Evolutionary conservation across 2,329 filamentous ascomycete genomes (phyloP), one percentile per base, ranked within the genome.

Genomic region (Pseudocercospora musae): DNA sequence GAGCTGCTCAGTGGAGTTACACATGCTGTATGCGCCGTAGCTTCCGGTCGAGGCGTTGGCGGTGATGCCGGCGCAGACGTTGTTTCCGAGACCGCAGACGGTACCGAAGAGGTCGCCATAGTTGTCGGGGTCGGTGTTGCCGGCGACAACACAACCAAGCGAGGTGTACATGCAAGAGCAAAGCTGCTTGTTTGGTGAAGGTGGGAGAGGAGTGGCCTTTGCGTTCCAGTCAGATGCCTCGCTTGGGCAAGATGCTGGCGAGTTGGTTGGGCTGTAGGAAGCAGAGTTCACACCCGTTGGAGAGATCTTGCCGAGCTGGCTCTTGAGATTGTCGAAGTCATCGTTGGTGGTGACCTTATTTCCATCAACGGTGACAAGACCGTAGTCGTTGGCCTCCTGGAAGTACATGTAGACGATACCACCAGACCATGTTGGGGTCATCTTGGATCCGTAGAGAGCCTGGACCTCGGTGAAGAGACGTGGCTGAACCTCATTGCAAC

Each of bases 321-420:
- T 85, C 70, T 87, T 86, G 59, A 96, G 85, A 63, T 86, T 84
- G 61, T 84, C 83, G 79, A 90, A 99, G 79, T 96, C 91, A 40
- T 86, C 77, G 70, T 91, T 83, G 67, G 88, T 89, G 66, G 79
- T 84, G 67, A 89, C 90, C 48, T 79, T 79, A 73, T 81, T 79
- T 71, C 84, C 84, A 54, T 80, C 75, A 64, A 91, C 76, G 62
- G 83, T 78, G 64, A 93, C 88, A 49, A 96, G 85, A 78, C 89
- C 95, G 74, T 91, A 99, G 76, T 97, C 82, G 81, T 98, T 98
- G 63, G 76, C 81, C 78, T 96, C 93, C 81, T 96, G 85, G 81
- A 92, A 94, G 83, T 95, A 99, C 92, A 96, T 96, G 85, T 98
- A 99, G 76, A 98, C 92, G 69, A 99, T 96, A 79, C 94, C 95